A percentile compares a stretch with the other conserved stretches of the same genome.
Evolutionary conservation across 108 stramenopile genomes (phyloP).

Genomic region (Pseudonitzschia multiseries): DNA sequence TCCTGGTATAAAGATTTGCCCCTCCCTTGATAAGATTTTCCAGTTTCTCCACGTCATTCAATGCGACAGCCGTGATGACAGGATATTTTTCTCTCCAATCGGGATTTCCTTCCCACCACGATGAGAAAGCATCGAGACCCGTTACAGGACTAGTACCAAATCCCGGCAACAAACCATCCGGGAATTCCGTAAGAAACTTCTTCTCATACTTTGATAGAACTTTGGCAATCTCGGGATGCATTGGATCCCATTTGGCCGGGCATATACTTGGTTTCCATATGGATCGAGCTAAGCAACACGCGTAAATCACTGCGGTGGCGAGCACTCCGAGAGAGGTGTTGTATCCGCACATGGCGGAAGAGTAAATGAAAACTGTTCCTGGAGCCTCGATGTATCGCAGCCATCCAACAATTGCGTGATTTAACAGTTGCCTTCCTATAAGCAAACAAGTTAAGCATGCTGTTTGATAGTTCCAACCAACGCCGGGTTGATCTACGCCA

Average conservation of each 20-base stretch:
- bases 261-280: background rate
- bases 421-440: background rate
- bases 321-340: background rate
- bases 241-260: slow-evolving; percentile 9
- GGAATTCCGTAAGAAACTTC: background rate
- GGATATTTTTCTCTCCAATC: background rate
- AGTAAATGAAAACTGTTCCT: background rate
- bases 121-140: background rate
- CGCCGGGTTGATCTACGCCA: background rate
- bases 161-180: slow-evolving; percentile 3
- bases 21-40: background rate
- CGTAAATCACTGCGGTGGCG: background rate
- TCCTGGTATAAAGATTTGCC: background rate
- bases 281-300: background rate
- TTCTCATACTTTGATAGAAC: background rate
- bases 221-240: background rate
- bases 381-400: background rate
- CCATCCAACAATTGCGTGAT: background rate
- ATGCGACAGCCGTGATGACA: background rate
- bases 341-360: background rate
- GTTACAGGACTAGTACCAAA: background rate
- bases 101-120: background rate
- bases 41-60: background rate
- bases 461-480: background rate
- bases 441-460: background rate